phyloP scores from a whole-genome alignment of 306 rosid species.

The Canavalia ensiformis region DNA sequence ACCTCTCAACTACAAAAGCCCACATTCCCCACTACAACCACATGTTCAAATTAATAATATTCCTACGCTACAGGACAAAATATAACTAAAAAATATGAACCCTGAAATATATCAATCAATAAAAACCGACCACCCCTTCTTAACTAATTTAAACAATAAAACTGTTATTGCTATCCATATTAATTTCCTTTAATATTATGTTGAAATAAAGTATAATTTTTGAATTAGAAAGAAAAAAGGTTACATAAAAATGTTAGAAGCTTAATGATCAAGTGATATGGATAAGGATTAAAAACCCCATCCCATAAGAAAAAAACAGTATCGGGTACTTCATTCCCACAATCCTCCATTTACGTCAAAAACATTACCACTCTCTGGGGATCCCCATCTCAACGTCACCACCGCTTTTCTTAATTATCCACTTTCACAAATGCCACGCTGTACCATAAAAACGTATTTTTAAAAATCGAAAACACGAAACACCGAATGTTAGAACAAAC shows the following conservation, averaged over 20 bases:
- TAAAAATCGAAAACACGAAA: background rate
- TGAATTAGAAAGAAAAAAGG: background rate
- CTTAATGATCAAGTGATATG: conserved; percentile 10
- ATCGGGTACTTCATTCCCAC: conserved; percentile 44
- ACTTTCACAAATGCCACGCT: conserved; percentile 61
- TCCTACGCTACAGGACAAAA: conserved; percentile 32
- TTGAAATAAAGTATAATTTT: no score
- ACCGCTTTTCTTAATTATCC: conserved; percentile 61
- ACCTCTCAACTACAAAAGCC: conserved; percentile 48
- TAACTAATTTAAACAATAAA: background rate
- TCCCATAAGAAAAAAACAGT: conserved; percentile 47
- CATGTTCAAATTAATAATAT: conserved; percentile 57
- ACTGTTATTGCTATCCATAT: background rate
- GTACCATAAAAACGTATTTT: conserved; percentile 10
- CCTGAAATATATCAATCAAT: background rate
- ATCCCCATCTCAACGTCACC: conserved; percentile 55
- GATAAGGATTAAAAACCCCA: conserved; percentile 68
- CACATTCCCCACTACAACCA: conserved; percentile 48
- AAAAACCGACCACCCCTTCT: conserved; percentile 41
- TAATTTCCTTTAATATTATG: no score
- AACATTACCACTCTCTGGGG: conserved; percentile 46
- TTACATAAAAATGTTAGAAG: conserved; percentile 19
- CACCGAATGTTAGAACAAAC: conserved; percentile 43
- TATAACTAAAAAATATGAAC: background rate
- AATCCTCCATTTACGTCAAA: conserved; percentile 48